Conservation (phyloP, 2,329 filamentous ascomycete species). For the Exophiala bonariae region DNA sequence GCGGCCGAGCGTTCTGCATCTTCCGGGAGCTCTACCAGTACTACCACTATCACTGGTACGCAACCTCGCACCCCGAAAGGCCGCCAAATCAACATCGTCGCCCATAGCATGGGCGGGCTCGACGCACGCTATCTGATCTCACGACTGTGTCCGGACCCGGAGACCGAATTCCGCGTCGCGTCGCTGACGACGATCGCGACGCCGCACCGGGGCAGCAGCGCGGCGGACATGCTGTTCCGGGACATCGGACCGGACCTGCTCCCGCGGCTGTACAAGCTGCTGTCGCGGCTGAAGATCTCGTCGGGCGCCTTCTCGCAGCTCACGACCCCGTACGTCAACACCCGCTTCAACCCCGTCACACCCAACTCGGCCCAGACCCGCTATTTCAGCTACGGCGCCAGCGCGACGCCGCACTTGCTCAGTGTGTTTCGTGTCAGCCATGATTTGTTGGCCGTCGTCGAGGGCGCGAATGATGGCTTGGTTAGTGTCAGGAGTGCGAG, state of each 20-base stretch:
- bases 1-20: too few relatives aligned
- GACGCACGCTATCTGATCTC: slow-evolving; percentile 67
- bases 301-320: slow-evolving; percentile 63
- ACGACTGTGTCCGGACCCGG: slow-evolving; percentile 47
- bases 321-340: slow-evolving; percentile 58
- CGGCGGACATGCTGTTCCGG: slow-evolving; percentile 62
- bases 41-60: too few relatives aligned
- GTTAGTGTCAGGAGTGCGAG: slow-evolving; percentile 60
- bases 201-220: slow-evolving; percentile 58
- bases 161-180: slow-evolving; percentile 70
- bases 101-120: slow-evolving; percentile 61
- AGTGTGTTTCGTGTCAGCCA: slow-evolving; percentile 60
- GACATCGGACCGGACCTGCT: slow-evolving; percentile 56
- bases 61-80: too few relatives aligned
- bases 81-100: slow-evolving; percentile 64
- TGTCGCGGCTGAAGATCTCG: slow-evolving; percentile 56
- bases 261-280: slow-evolving; percentile 55
- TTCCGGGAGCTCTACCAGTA: neutral
- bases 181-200: slow-evolving; percentile 64
- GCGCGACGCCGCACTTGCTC: slow-evolving; percentile 55
- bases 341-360: slow-evolving; percentile 60
- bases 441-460: slow-evolving; percentile 51
- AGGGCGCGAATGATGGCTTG: slow-evolving; percentile 64
- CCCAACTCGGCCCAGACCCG: slow-evolving; percentile 55
- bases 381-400: slow-evolving; percentile 66